phyloP scores from a whole-genome alignment of 805 yeast genomes.

The Naumovozyma dairenensis region DNA sequence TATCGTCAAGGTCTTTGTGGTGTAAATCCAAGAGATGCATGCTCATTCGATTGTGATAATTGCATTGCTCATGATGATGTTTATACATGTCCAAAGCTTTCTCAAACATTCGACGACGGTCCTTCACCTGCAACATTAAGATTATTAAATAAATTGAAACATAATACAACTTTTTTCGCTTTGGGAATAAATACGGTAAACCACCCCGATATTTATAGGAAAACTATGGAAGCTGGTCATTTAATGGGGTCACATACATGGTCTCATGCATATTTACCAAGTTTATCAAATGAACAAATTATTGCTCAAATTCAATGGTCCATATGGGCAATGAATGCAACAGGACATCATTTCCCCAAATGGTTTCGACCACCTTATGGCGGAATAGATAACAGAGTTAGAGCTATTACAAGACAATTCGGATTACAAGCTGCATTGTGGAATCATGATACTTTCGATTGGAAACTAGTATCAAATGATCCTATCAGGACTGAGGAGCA shows the following conservation, averaged over 20 bases:
- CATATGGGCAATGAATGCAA: conserved; percentile 96
- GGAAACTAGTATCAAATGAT: conserved; percentile 56
- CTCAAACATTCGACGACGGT: conserved; percentile 94
- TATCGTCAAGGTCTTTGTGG: conserved; percentile 56
- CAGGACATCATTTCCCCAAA: conserved; percentile 75
- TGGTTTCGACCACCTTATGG: conserved; percentile 98
- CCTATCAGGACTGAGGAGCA: conserved; percentile 37
- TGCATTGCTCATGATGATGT: conserved; percentile 74
- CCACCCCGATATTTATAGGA: conserved; percentile 61
- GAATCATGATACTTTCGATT: conserved; percentile 88
- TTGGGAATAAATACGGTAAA: conserved; percentile 73
- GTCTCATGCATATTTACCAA: conserved; percentile 81
- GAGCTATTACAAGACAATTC: conserved; percentile 69
- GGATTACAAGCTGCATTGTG: conserved; percentile 84
- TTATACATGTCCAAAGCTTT: conserved; percentile 57
- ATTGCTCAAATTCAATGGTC: conserved; percentile 92
- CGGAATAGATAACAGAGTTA: conserved; percentile 78
- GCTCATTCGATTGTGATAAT: conserved; percentile 80
- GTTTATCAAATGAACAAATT: conserved; percentile 66
- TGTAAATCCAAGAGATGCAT: conserved; percentile 37
- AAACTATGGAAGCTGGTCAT: conserved; percentile 55
- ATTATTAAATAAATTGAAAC: conserved; percentile 43
- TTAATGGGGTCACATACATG: conserved; percentile 84
- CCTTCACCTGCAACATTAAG: conserved; percentile 66
- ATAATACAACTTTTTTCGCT: conserved; percentile 71